Percentiles rank a stretch among this genome's conserved stretches.
Conservation (phyloP, 2,329 filamentous ascomycete genomes). For the Blastomyces parvus region DNA sequence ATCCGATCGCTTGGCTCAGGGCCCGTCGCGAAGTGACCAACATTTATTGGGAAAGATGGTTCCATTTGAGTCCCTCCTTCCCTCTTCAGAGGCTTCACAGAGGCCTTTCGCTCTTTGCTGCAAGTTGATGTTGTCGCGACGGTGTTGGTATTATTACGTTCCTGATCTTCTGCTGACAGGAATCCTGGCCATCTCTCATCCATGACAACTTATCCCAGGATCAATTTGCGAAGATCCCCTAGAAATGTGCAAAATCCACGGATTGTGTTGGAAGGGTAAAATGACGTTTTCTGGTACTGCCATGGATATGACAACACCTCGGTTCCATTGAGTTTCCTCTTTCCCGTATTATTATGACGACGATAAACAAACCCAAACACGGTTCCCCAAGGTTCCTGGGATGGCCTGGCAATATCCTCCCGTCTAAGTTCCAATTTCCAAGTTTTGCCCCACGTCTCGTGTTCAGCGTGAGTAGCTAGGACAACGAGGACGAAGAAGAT, state of each 20-base stretch:
- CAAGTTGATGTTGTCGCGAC: background rate
- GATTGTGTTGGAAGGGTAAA: background rate
- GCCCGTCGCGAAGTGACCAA: background rate
- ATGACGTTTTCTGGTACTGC: background rate
- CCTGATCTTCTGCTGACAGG: background rate
- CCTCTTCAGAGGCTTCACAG: background rate
- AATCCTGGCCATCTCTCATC: background rate
- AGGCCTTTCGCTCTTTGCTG: background rate
- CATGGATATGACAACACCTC: background rate
- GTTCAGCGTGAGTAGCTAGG: background rate
- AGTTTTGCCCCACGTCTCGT: background rate
- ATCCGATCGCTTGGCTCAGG: background rate
- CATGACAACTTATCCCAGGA: background rate
- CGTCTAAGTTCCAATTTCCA: background rate
- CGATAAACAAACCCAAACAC: background rate
- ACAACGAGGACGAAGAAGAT: background rate
- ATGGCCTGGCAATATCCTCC: background rate
- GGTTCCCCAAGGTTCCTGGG: background rate
- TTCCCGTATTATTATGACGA: no score
- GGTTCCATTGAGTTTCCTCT: background rate
- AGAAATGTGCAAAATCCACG: no score
- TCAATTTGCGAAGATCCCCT: background rate
- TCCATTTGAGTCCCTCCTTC: no score
- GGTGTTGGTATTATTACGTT: background rate
- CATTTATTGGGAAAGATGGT: background rate